These are phyloP conservation scores for Allium sativum DNA, from an alignment of 106 monocot species.

Conservation along the genomic window DNA sequence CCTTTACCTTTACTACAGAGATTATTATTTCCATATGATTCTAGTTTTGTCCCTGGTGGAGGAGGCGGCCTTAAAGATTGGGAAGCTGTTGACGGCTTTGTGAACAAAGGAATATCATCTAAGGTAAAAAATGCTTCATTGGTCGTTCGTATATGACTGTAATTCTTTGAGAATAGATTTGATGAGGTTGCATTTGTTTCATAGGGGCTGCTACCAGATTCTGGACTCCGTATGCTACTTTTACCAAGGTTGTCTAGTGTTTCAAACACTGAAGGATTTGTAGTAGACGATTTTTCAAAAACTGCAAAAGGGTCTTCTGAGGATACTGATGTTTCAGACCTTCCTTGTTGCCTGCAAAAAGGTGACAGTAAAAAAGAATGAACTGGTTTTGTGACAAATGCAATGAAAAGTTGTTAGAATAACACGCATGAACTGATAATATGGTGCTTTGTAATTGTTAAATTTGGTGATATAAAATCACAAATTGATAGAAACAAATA, in stretches of 20 bases:
- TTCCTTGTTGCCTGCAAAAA: slow-evolving; percentile 27
- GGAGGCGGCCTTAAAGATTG: slow-evolving; percentile 79
- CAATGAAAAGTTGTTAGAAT: background rate
- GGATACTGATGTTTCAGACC: slow-evolving; percentile 15
- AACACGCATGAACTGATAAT: background rate
- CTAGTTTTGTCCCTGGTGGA: slow-evolving; percentile 26
- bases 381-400: background rate
- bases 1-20: slow-evolving; percentile 25
- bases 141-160: slow-evolving; percentile 23
- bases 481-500: no score
- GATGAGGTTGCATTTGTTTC: slow-evolving; percentile 3
- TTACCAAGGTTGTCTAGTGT: slow-evolving; percentile 39
- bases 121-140: slow-evolving; percentile 79
- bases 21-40: slow-evolving; percentile 15
- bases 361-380: slow-evolving; percentile 30
- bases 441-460: background rate
- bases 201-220: background rate
- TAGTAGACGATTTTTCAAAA: slow-evolving; percentile 29
- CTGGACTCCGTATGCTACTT: background rate
- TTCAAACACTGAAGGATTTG: slow-evolving; percentile 11
- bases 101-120: slow-evolving; percentile 81
- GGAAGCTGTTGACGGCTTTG: slow-evolving; percentile 65
- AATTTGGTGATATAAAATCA: no score
- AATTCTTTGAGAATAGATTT: slow-evolving; percentile 30
- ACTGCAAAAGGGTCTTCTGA: slow-evolving; percentile 64